These are phyloP conservation scores for Carallia pectinifolia DNA, from an alignment of 345 rosid genomes.

Conservation along the genomic window DNA sequence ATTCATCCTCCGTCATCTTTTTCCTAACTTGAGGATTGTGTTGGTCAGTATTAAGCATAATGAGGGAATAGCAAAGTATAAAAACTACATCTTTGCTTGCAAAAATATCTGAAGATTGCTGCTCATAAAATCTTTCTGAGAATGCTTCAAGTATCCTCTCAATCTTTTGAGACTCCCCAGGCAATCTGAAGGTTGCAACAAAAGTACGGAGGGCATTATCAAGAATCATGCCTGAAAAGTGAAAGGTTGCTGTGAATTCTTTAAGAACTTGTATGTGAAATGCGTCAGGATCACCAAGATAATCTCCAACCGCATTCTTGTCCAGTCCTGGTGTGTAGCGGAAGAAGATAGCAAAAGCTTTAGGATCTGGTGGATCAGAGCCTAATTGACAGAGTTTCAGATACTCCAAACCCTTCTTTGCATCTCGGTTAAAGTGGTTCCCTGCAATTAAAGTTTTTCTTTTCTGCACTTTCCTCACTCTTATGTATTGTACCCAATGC, in stretches of 20 bases:
- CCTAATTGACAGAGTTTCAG: conserved; percentile 57
- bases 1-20: conserved; percentile 96
- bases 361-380: conserved; percentile 65
- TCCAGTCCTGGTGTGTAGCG: conserved; percentile 68
- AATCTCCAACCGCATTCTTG: conserved; percentile 74
- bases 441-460: conserved; percentile 65
- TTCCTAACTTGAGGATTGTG: conserved; percentile 92
- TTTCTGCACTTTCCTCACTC: conserved; percentile 72
- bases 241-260: conserved; percentile 72
- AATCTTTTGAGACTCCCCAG: conserved; percentile 92
- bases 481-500: conserved; percentile 59
- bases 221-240: conserved; percentile 76
- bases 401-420: conserved; percentile 83
- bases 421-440: conserved; percentile 76
- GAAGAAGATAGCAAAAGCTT: conserved; percentile 65
- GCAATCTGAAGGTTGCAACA: conserved; percentile 75
- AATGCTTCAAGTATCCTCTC: conserved; percentile 77
- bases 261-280: conserved; percentile 64
- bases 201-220: conserved; percentile 76
- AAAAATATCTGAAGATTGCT: conserved; percentile 65
- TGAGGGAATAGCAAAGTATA: conserved; percentile 78
- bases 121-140: conserved; percentile 66
- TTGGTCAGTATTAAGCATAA: conserved; percentile 93
- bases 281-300: conserved; percentile 88
- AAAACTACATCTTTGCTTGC: conserved; percentile 71